Evolutionary conservation across 139 green algal genomes (phyloP).

Genomic region (Eudorina sp.): DNA sequence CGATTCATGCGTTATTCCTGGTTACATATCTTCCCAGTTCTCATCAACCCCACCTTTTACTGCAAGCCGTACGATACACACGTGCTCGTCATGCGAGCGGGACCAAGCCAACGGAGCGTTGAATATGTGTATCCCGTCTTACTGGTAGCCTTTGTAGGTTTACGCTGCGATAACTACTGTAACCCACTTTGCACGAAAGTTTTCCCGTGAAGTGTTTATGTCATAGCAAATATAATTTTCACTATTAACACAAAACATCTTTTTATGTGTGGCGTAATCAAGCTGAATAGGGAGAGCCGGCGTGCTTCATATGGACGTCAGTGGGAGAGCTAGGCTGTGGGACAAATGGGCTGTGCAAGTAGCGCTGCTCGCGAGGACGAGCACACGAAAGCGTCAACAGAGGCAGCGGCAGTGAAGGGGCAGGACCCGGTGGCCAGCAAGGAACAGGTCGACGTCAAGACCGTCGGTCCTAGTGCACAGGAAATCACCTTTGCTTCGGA

Average conservation of each 20-base stretch:
- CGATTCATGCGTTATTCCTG: too few species aligned
- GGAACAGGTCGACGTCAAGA: neutral
- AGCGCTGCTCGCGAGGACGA: slow-evolving; percentile 4
- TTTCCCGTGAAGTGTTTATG: neutral
- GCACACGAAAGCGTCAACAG: neutral
- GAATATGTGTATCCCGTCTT: too few species aligned
- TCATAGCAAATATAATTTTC: neutral
- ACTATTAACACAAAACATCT: neutral
- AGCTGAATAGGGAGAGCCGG: too few species aligned
- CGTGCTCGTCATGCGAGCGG: too few species aligned
- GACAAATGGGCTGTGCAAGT: slow-evolving; percentile 25
- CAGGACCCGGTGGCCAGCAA: neutral
- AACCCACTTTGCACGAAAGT: too few species aligned
- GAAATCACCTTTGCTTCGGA: neutral
- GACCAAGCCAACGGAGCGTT: too few species aligned
- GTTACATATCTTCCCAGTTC: too few species aligned
- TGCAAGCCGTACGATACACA: too few species aligned
- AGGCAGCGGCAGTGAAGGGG: neutral
- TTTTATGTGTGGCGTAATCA: too few species aligned
- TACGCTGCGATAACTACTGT: too few species aligned
- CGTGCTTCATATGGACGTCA: neutral
- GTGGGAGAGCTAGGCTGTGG: neutral
- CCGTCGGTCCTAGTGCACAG: neutral
- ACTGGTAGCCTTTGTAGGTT: too few species aligned
- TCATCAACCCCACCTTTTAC: too few species aligned